Conservation (phyloP, 1,284 basidiomycete species). For the Fomitopsis pinicola region DNA sequence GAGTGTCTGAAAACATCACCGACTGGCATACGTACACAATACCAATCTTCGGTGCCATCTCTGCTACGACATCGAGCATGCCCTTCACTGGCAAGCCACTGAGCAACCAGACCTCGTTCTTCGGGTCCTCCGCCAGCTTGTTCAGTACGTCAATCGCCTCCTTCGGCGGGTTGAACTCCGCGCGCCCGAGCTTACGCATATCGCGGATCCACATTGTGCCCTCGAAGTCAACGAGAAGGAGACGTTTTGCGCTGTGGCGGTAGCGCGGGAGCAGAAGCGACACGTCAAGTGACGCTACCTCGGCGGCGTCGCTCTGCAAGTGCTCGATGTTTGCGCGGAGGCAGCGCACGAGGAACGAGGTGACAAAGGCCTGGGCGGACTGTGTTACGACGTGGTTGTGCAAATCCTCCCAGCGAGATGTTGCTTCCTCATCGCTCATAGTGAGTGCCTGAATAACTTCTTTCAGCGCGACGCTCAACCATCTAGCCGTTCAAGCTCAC, state of each 20-base stretch:
- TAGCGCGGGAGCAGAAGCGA: conserved; percentile 53
- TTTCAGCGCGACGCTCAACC: conserved; percentile 1
- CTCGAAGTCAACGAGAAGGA: conserved; percentile 79
- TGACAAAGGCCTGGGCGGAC: conserved; percentile 82
- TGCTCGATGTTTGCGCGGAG: conserved; percentile 70
- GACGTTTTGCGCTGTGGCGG: conserved; percentile 56
- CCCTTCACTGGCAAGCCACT: conserved; percentile 68
- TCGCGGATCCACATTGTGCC: conserved; percentile 69
- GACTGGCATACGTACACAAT: conserved; percentile 52
- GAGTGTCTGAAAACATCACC: neutral
- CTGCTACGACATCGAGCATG: conserved; percentile 60
- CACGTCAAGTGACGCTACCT: conserved; percentile 50
- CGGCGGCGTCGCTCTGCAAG: conserved; percentile 31
- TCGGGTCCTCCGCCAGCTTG: conserved; percentile 55
- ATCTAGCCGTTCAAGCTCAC: conserved; percentile 8
- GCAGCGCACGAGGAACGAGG: conserved; percentile 71
- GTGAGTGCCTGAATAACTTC: conserved; percentile 49
- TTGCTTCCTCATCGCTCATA: conserved; percentile 72
- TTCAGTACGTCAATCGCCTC: conserved; percentile 56
- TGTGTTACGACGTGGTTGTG: conserved; percentile 86
- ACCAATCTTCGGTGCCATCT: conserved; percentile 64
- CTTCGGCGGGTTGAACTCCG: conserved; percentile 47
- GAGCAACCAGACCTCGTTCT: conserved; percentile 80
- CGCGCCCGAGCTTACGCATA: conserved; percentile 33
- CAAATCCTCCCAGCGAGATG: conserved; percentile 79